Conservation (phyloP, 495 filamentous ascomycete genomes). For the Aspergillus campestris region DNA sequence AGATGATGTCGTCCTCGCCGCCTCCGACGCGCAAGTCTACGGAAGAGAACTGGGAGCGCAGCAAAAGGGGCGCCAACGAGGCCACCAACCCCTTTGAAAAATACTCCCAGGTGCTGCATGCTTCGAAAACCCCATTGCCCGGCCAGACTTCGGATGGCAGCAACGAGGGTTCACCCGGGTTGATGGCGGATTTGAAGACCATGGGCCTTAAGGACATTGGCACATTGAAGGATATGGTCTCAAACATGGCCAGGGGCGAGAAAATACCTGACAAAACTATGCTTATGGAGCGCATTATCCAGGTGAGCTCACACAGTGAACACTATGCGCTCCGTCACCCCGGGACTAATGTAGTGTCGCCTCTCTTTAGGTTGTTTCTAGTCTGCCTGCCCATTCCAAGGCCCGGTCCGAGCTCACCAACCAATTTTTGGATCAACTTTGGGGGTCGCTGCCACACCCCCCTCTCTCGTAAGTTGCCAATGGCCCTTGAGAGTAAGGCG, state of each 20-base stretch:
- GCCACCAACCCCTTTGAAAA: slow-evolving; percentile 47
- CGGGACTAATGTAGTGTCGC: background rate
- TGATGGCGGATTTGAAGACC: slow-evolving; percentile 55
- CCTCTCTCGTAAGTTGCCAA: slow-evolving; percentile 38
- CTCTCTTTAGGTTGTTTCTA: slow-evolving; percentile 48
- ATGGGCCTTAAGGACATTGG: slow-evolving; percentile 51
- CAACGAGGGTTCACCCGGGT: slow-evolving; percentile 43
- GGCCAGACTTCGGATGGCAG: slow-evolving; percentile 57
- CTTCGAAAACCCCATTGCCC: slow-evolving; percentile 56
- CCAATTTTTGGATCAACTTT: slow-evolving; percentile 60
- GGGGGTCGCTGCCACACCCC: slow-evolving; percentile 50
- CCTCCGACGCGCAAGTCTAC: slow-evolving; percentile 23
- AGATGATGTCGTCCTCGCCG: slow-evolving; percentile 5
- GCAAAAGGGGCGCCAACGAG: slow-evolving; percentile 24
- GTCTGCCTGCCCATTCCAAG: slow-evolving; percentile 54
- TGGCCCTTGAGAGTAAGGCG: background rate
- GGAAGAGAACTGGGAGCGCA: slow-evolving; percentile 25
- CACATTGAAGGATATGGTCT: slow-evolving; percentile 47
- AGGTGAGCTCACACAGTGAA: slow-evolving; percentile 26
- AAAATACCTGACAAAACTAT: slow-evolving; percentile 67
- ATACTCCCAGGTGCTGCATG: slow-evolving; percentile 56
- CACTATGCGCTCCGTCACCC: too few species aligned
- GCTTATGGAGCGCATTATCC: slow-evolving; percentile 71
- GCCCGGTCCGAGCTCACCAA: slow-evolving; percentile 58
- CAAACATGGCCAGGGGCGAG: slow-evolving; percentile 46